Evolutionary conservation across 2,329 filamentous ascomycete species (phyloP).

Genomic region (Colletotrichum phormii): DNA sequence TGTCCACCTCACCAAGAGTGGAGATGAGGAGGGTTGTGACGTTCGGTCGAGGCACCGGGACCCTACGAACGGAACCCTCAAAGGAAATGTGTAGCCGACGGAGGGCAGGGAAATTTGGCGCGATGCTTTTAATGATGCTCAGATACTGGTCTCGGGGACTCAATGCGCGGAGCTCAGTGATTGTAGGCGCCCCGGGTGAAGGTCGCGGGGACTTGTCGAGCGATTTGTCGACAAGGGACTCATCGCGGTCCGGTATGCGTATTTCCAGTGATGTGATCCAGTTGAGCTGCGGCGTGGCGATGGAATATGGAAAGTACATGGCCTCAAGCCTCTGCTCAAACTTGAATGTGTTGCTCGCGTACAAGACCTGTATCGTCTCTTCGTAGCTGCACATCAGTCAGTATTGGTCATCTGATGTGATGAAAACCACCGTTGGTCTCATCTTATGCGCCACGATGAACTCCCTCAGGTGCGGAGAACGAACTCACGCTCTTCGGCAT

Average conservation of each 20-base stretch:
- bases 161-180: conserved; percentile 15
- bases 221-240: conserved; percentile 28
- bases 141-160: conserved; percentile 30
- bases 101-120: conserved; percentile 31
- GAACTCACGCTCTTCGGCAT: conserved; percentile 37
- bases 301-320: conserved; percentile 32
- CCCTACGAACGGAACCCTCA: conserved; percentile 34
- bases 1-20: conserved; percentile 31
- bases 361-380: conserved; percentile 36
- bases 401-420: conserved; percentile 1
- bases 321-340: conserved; percentile 35
- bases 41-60: conserved; percentile 32
- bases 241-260: conserved; percentile 35
- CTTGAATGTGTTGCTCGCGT: conserved; percentile 37
- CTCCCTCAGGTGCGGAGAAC: not conserved
- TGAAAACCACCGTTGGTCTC: not conserved
- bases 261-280: conserved; percentile 38
- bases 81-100: conserved; percentile 34
- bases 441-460: not conserved
- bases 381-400: conserved; percentile 33
- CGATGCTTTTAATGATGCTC: conserved; percentile 20
- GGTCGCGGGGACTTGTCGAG: conserved; percentile 28
- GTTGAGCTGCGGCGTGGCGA: conserved; percentile 10
- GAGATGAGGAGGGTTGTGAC: conserved; percentile 33
- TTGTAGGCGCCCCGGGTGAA: not conserved